phyloP scores from a whole-genome alignment of 2,329 filamentous ascomycete species.

The Alternaria consortialis region DNA sequence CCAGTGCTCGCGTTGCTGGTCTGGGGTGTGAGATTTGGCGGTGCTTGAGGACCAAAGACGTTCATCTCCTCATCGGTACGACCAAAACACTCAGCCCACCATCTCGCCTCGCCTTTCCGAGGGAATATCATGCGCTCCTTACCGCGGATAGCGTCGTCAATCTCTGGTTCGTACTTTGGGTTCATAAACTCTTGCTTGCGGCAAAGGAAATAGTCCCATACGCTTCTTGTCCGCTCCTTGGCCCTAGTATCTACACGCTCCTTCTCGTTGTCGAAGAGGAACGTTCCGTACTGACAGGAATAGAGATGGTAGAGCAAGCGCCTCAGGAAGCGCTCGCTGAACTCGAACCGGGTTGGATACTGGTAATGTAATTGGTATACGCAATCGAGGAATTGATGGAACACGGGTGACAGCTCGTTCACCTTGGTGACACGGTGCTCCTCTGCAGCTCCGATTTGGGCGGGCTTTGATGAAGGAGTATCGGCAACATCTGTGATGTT shows the following conservation, averaged over 20 bases:
- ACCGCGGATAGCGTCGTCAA: slow-evolving; percentile 82
- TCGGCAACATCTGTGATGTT: slow-evolving; percentile 58
- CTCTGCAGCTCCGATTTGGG: slow-evolving; percentile 54
- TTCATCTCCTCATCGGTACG: slow-evolving; percentile 95
- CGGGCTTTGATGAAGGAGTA: slow-evolving; percentile 42
- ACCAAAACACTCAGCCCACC: slow-evolving; percentile 92
- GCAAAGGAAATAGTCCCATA: slow-evolving; percentile 95
- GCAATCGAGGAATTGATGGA: slow-evolving; percentile 96
- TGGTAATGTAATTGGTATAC: slow-evolving; percentile 90
- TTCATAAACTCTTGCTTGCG: slow-evolving; percentile 84
- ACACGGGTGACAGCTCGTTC: slow-evolving; percentile 95
- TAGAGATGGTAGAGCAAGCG: slow-evolving; percentile 92
- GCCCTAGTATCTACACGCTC: slow-evolving; percentile 77
- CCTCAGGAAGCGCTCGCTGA: slow-evolving; percentile 91
- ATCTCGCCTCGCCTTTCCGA: slow-evolving; percentile 77
- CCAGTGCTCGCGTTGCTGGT: slow-evolving; percentile 37
- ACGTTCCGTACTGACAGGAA: slow-evolving; percentile 96
- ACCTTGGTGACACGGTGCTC: slow-evolving; percentile 77
- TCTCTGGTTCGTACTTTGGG: slow-evolving; percentile 74
- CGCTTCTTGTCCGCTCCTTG: slow-evolving; percentile 78
- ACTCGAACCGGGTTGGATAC: slow-evolving; percentile 89
- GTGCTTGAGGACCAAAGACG: slow-evolving; percentile 52
- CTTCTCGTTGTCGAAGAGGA: slow-evolving; percentile 94
- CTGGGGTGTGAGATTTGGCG: slow-evolving; percentile 38
- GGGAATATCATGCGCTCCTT: slow-evolving; percentile 88